phyloP scores from a whole-genome alignment of 2,329 filamentous ascomycete genomes.

The Nothopassalora personata region DNA sequence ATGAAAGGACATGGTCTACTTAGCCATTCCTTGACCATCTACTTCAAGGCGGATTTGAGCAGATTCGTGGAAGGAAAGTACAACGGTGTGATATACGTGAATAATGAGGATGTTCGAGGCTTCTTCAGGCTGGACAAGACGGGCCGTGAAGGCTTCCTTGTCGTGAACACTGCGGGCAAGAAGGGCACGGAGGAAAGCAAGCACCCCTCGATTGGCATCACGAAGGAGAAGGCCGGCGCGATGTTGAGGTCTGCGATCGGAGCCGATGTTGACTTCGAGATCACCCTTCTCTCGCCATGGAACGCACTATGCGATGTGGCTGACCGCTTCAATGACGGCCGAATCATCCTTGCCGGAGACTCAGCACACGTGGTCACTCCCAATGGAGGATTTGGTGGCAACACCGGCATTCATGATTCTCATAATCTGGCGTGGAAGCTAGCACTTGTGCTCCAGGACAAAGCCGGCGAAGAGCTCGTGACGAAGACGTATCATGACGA shows the following conservation, averaged over 20 bases:
- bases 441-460: constrained; percentile 17
- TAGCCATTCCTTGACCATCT: constrained; percentile 20
- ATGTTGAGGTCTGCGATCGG: constrained; percentile 20
- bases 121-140: constrained; percentile 23
- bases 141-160: constrained; percentile 20
- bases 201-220: constrained; percentile 14
- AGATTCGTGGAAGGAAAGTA: constrained; percentile 18
- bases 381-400: constrained; percentile 44
- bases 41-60: constrained; percentile 22
- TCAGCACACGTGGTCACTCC: background rate
- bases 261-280: constrained; percentile 18
- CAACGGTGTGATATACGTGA: constrained; percentile 24
- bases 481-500: constrained; percentile 27
- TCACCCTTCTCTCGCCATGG: constrained; percentile 16
- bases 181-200: constrained; percentile 18
- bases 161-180: constrained; percentile 21
- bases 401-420: constrained; percentile 17
- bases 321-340: background rate
- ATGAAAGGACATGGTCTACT: constrained; percentile 19
- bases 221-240: constrained; percentile 12
- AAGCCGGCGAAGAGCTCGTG: constrained; percentile 20
- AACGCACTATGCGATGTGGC: constrained; percentile 4
- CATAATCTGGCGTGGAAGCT: constrained; percentile 18
- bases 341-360: background rate
- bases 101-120: constrained; percentile 15